Evolutionary conservation across 345 rosid species (phyloP).

Genomic region (Murraya paniculata): DNA sequence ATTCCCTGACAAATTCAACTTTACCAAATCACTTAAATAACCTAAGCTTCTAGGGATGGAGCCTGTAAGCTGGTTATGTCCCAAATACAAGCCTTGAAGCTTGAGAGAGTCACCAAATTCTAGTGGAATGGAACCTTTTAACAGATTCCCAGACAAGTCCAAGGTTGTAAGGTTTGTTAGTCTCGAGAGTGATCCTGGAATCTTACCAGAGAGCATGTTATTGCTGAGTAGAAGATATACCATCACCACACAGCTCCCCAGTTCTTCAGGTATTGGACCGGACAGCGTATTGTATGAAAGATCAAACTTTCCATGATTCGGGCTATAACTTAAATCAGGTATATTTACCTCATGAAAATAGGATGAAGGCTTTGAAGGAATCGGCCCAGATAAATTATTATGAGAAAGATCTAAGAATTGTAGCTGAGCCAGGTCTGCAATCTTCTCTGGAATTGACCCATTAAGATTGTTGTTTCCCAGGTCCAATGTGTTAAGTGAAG

Average conservation of each 20-base stretch:
- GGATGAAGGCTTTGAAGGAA: too few species aligned
- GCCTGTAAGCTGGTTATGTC: too few species aligned
- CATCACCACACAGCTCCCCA: conserved; percentile 40
- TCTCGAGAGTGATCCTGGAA: conserved; percentile 65
- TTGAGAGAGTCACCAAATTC: too few species aligned
- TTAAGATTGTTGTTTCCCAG: too few species aligned
- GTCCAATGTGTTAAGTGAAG: conserved; percentile 49
- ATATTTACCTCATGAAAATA: conserved; percentile 50
- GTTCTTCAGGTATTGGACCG: conserved; percentile 64
- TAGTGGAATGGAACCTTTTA: too few species aligned
- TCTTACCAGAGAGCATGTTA: conserved; percentile 66
- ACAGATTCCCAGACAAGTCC: too few species aligned
- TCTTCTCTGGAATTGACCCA: conserved; percentile 36
- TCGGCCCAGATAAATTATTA: conserved; percentile 39
- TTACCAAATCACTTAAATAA: conserved; percentile 53
- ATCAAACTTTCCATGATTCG: conserved; percentile 78
- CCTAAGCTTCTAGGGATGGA: too few species aligned
- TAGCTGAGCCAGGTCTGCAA: conserved; percentile 59
- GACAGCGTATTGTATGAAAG: conserved; percentile 63
- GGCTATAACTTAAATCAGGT: conserved; percentile 62
- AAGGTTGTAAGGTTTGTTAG: too few species aligned
- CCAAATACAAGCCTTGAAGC: too few species aligned
- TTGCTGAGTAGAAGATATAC: conserved; percentile 65
- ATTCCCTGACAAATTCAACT: conserved; percentile 67
- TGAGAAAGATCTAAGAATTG: conserved; percentile 76